These are phyloP conservation scores for Plantago lanceolata DNA, from an alignment of 305 asterid species.

Conservation along the genomic window DNA sequence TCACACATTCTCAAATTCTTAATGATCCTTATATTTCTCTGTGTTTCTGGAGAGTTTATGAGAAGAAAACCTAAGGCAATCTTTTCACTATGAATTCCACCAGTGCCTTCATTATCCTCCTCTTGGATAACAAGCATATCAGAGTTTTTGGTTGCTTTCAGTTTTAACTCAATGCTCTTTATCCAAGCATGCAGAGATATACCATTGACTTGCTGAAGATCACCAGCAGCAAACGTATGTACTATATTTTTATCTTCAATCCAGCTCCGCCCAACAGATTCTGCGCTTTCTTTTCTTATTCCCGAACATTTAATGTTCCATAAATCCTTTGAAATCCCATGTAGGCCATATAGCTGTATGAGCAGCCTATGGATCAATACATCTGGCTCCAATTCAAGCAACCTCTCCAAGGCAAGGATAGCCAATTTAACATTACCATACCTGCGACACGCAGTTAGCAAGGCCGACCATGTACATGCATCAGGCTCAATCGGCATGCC, in stretches of 20 bases:
- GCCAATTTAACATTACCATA: slow-evolving; percentile 59
- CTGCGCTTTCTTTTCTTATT: slow-evolving; percentile 32
- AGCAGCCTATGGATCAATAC: slow-evolving; percentile 33
- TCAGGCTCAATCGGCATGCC: slow-evolving; percentile 45
- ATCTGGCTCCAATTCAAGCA: slow-evolving; percentile 67
- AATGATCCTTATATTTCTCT: slow-evolving; percentile 43
- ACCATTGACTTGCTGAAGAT: slow-evolving; percentile 28
- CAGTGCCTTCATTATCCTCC: slow-evolving; percentile 46
- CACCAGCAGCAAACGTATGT: slow-evolving; percentile 42
- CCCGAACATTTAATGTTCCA: slow-evolving; percentile 31
- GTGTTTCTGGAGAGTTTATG: slow-evolving; percentile 31
- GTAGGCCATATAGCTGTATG: slow-evolving; percentile 41
- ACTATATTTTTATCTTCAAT: slow-evolving; percentile 47
- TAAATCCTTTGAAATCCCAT: slow-evolving; percentile 38
- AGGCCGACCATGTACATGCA: slow-evolving; percentile 53
- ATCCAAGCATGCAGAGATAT: slow-evolving; percentile 44
- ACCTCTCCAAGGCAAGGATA: slow-evolving; percentile 53
- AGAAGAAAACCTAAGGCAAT: slow-evolving; percentile 60
- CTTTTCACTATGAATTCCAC: slow-evolving; percentile 62
- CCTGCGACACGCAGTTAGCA: slow-evolving; percentile 55
- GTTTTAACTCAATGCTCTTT: slow-evolving; percentile 29
- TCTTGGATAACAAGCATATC: slow-evolving; percentile 42
- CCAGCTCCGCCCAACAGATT: slow-evolving; percentile 50
- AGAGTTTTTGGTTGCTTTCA: slow-evolving; percentile 30
- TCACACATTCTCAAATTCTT: slow-evolving; percentile 70